Conservation (phyloP, 192 early-diverging fungal genomes). For the Podila epicladia region DNA sequence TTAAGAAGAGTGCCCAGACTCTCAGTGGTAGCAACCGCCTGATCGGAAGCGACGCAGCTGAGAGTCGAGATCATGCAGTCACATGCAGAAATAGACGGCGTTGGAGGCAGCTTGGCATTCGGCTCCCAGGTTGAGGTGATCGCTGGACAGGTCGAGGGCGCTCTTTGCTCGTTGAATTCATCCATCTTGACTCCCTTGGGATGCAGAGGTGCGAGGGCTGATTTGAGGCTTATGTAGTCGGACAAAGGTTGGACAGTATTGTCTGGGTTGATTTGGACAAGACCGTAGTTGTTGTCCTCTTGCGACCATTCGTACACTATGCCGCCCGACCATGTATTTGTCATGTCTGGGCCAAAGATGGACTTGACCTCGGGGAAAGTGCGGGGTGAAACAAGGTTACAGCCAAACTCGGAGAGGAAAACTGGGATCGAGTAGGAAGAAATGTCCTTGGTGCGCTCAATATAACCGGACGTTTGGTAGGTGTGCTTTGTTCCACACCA, state of each 20-base stretch:
- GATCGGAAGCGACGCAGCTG: slow-evolving; percentile 56
- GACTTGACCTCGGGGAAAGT: slow-evolving; percentile 73
- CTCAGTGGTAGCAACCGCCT: slow-evolving; percentile 30
- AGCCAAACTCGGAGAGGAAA: slow-evolving; percentile 82
- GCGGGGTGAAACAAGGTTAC: slow-evolving; percentile 73
- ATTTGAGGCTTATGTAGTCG: slow-evolving; percentile 74
- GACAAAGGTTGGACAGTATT: slow-evolving; percentile 51
- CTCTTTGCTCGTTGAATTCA: slow-evolving; percentile 54
- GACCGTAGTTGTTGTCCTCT: slow-evolving; percentile 79
- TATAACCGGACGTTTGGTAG: slow-evolving; percentile 75
- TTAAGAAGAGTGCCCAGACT: slow-evolving; percentile 51
- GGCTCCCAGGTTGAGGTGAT: slow-evolving; percentile 62
- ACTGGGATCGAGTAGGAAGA: slow-evolving; percentile 71
- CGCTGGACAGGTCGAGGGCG: slow-evolving; percentile 57
- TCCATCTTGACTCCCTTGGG: slow-evolving; percentile 69
- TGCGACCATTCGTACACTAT: slow-evolving; percentile 82
- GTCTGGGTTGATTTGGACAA: slow-evolving; percentile 65
- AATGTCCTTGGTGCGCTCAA: slow-evolving; percentile 68
- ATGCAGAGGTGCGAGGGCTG: slow-evolving; percentile 56
- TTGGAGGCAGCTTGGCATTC: slow-evolving; percentile 65
- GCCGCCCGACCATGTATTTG: slow-evolving; percentile 71
- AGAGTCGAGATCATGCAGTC: slow-evolving; percentile 71
- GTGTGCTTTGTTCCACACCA: slow-evolving; percentile 75
- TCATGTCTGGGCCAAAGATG: slow-evolving; percentile 78
- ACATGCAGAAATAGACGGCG: slow-evolving; percentile 70